Evolutionary conservation across 73 alveolate species (phyloP).

Genomic region (Paraurostyla sp.): DNA sequence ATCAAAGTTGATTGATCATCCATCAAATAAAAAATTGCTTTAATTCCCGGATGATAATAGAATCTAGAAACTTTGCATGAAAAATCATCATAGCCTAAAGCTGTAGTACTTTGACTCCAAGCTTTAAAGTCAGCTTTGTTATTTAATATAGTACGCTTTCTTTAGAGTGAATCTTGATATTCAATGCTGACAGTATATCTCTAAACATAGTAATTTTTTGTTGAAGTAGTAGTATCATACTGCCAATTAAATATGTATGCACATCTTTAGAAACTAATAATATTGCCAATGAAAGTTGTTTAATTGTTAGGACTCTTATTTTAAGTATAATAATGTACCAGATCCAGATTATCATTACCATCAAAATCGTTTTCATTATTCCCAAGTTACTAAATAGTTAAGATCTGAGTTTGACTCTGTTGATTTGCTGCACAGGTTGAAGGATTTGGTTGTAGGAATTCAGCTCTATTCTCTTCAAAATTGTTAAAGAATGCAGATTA

Average conservation of each 20-base stretch:
- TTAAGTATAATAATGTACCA: background rate
- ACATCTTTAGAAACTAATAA: background rate
- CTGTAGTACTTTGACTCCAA: background rate
- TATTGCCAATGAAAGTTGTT: conserved; percentile 18
- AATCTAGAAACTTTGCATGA: background rate
- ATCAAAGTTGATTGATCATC: conserved; percentile 5
- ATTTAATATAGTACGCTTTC: background rate
- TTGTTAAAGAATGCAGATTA: background rate
- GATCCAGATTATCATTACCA: background rate
- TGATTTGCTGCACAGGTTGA: background rate
- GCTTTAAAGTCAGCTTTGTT: background rate
- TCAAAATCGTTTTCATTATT: conserved; percentile 2
- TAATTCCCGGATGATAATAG: conserved; percentile 42
- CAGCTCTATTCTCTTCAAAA: background rate
- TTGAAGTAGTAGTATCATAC: background rate
- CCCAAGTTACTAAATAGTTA: background rate
- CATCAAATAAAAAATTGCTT: background rate
- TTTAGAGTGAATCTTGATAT: background rate
- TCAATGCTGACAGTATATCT: conserved; percentile 15
- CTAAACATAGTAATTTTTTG: background rate
- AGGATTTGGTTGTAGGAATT: background rate
- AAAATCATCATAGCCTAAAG: background rate
- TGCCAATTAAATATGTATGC: conserved; percentile 1
- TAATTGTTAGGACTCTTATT: background rate
- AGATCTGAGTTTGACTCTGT: background rate